phyloP scores from a whole-genome alignment of 495 filamentous ascomycete species.

The Trichoderma orchidacearum region DNA sequence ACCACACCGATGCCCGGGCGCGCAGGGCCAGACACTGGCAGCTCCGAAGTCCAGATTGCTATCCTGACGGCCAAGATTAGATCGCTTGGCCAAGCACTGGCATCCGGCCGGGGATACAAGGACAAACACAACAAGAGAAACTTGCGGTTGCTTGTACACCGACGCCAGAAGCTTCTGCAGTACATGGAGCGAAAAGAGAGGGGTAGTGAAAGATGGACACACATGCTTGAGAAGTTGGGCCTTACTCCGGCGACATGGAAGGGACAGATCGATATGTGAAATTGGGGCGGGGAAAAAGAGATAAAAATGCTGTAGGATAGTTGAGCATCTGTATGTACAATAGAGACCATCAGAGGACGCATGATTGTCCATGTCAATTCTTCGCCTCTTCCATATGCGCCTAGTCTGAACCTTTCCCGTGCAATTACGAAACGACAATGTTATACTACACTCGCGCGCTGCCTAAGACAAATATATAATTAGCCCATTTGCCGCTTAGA shows the following conservation, averaged over 20 bases:
- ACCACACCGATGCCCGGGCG: constrained; percentile 44
- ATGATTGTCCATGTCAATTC: background rate
- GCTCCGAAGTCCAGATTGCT: constrained; percentile 91
- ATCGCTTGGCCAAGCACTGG: constrained; percentile 52
- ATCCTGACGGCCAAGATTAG: constrained; percentile 92
- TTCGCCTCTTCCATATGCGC: constrained; percentile 1
- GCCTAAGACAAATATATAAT: background rate
- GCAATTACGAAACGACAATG: constrained; percentile 2
- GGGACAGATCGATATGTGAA: constrained; percentile 67
- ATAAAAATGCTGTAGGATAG: constrained; percentile 6
- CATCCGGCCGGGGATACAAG: constrained; percentile 36
- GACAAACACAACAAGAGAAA: constrained; percentile 95
- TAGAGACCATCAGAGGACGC: constrained; percentile 4
- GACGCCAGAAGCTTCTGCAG: constrained; percentile 70
- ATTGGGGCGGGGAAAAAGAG: background rate
- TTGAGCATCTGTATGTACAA: constrained; percentile 10
- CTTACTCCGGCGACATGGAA: constrained; percentile 77
- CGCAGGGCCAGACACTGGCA: constrained; percentile 81
- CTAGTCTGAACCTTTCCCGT: constrained; percentile 3
- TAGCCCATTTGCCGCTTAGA: constrained; percentile 22
- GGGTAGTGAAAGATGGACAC: constrained; percentile 76
- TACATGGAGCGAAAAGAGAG: constrained; percentile 84
- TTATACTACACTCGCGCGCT: background rate
- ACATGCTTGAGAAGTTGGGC: constrained; percentile 68
- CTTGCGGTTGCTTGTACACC: constrained; percentile 71